These are phyloP conservation scores for Singerocomus inundabilis DNA, from an alignment of 1,284 basidiomycete species.

Conservation along the genomic window DNA sequence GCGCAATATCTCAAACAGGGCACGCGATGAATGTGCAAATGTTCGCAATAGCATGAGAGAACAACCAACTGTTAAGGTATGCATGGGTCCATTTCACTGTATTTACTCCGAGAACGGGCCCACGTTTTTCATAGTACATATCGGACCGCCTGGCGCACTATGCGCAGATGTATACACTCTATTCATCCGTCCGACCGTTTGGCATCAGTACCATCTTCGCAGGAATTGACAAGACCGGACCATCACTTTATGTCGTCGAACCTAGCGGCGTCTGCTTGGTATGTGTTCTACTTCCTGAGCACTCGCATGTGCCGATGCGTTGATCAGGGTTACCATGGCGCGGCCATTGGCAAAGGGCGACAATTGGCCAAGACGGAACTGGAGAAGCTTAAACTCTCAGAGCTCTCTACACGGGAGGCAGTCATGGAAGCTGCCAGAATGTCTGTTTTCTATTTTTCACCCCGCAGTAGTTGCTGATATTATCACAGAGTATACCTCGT, in stretches of 20 bases:
- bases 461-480: conserved; percentile 10
- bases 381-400: conserved; percentile 88
- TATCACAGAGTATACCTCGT: conserved; percentile 86
- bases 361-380: conserved; percentile 98
- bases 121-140: conserved; percentile 52
- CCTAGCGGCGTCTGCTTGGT: conserved; percentile 94
- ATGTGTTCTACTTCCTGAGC: conserved; percentile 29
- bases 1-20: conserved; percentile 83
- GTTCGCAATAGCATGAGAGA: conserved; percentile 77
- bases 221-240: conserved; percentile 87
- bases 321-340: conserved; percentile 83
- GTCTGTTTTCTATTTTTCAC: conserved; percentile 48
- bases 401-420: conserved; percentile 80
- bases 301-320: conserved; percentile 7
- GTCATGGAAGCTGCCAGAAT: conserved; percentile 93
- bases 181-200: conserved; percentile 97
- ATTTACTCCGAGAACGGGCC: not conserved
- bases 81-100: conserved; percentile 24
- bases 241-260: conserved; percentile 89
- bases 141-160: conserved; percentile 86
- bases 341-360: conserved; percentile 94
- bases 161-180: conserved; percentile 95
- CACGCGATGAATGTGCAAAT: conserved; percentile 81
- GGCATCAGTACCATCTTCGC: conserved; percentile 93
- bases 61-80: conserved; percentile 80